Base-by-base conservation (phyloP, 768 basidiomycete genomes). In the Cystobasidiopsis lactophilus region DNA sequence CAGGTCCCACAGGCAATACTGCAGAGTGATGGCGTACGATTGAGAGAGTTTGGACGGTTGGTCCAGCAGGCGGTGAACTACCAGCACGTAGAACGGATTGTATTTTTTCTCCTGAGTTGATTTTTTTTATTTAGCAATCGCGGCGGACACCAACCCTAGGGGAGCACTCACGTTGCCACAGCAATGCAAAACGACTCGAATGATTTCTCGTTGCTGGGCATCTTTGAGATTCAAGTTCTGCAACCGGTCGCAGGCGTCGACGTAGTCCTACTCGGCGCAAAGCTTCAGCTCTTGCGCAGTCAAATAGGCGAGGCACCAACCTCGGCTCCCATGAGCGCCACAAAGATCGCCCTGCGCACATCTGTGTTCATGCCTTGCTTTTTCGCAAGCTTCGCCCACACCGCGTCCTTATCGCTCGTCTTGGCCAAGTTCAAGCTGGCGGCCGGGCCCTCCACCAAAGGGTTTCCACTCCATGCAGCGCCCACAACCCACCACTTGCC, bases 401-500 rank as follows among this genome's bases (percentile, higher is more conserved):
- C 50, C 47, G 62, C 64, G 41, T 66, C 66, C 38, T 65, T 58
- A 11, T 64, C 58, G 7, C 61, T 58, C 33, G 31, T 37, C 19
- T 51, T 57, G n/a, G 54, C 23, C 14, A 53, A 16, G 46, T 60
- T 57, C 35, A 56, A 45, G 23, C 59, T 58, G 9, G 47, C 60
- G 39, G 68, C 68, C 40, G 65, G 65, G 9, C 58, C 62, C 40
- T 95, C 89, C 19, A 79, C 72, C 3, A 95, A 74, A 7, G 93
- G 89, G 61, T 95, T 79, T 2, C 89, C 89, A 30, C 75, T 74
- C 91, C 91, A 98, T 0, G 84, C 91, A 1, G 91, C 85, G 18
- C 91, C 93, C 33, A 95, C 84, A 2, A 95, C 73, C 91, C 93
- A 96, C 93, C 93, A 96, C 69, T 93, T 93, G 3, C 89, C 93